A percentile compares a stretch with the other conserved stretches of the same genome.
These are phyloP conservation scores for Colletotrichum gigasporum DNA, from an alignment of 2,329 filamentous ascomycete species.

Conservation along the genomic window DNA sequence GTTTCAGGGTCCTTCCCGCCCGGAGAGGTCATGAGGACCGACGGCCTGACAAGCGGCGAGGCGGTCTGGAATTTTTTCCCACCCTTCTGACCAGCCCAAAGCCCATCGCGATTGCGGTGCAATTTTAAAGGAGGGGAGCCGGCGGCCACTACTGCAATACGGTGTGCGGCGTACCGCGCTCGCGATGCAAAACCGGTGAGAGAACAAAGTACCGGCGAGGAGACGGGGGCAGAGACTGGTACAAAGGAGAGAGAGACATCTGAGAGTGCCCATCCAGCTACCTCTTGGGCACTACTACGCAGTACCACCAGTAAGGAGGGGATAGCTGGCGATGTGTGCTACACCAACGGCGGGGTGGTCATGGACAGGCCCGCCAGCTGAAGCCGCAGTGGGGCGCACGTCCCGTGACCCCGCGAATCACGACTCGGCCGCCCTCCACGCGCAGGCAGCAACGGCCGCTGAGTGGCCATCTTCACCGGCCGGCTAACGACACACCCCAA, in stretches of 20 bases:
- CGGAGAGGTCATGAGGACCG: constrained; percentile 24
- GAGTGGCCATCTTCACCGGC: constrained; percentile 11
- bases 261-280: too few relatives aligned
- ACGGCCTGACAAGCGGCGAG: constrained; percentile 23
- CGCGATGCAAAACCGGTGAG: neutral
- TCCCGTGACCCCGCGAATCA: constrained; percentile 19
- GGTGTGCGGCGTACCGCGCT: too few relatives aligned
- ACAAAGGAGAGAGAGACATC: too few relatives aligned
- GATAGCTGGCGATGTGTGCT: constrained; percentile 20
- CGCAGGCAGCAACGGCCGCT: neutral
- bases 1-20: constrained; percentile 30
- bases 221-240: neutral
- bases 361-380: constrained; percentile 23
- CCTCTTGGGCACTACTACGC: too few relatives aligned
- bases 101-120: too few relatives aligned
- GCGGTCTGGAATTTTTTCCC: constrained; percentile 23
- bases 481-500: constrained; percentile 24
- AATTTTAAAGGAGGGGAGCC: neutral
- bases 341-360: constrained; percentile 30
- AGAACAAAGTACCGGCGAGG: neutral
- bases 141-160: neutral
- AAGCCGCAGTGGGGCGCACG: neutral
- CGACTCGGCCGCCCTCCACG: constrained; percentile 15
- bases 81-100: constrained; percentile 22
- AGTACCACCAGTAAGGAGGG: too few relatives aligned